phyloP scores from a whole-genome alignment of 2,329 filamentous ascomycete species.

The Cytospora schulzeri region DNA sequence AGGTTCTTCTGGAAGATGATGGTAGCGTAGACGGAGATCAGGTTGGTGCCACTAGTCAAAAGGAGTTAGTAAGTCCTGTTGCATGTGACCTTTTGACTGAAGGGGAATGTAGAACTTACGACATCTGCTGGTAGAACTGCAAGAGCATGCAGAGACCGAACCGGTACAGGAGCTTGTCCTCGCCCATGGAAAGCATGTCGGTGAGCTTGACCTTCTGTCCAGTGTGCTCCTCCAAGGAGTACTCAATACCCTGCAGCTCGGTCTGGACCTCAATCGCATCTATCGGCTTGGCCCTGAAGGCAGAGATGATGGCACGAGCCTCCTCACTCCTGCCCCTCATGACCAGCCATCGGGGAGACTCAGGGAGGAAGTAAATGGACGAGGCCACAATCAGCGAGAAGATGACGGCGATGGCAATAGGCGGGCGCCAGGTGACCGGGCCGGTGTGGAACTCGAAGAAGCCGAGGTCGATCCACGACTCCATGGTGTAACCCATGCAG shows the following conservation, averaged over 20 bases:
- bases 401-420: constrained; percentile 25
- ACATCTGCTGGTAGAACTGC: constrained; percentile 55
- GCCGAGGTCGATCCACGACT: constrained; percentile 30
- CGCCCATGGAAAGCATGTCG: constrained; percentile 51
- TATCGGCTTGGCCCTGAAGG: constrained; percentile 25
- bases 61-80: neutral
- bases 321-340: constrained; percentile 24
- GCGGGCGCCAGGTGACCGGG: constrained; percentile 29
- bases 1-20: constrained; percentile 46
- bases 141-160: constrained; percentile 52
- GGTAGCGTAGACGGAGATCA: constrained; percentile 50
- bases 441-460: constrained; percentile 29
- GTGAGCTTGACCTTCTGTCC: constrained; percentile 40
- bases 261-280: constrained; percentile 27
- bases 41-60: constrained; percentile 43
- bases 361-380: constrained; percentile 27
- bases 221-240: constrained; percentile 37
- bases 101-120: too few relatives aligned
- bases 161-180: constrained; percentile 53
- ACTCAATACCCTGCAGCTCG: constrained; percentile 26
- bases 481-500: constrained; percentile 27
- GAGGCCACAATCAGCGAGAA: constrained; percentile 25
- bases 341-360: constrained; percentile 29
- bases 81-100: too few relatives aligned
- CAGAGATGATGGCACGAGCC: constrained; percentile 26